Evolutionary conservation across 2,329 filamentous ascomycete species (phyloP).

Genomic region (Microcyclospora pomicola): DNA sequence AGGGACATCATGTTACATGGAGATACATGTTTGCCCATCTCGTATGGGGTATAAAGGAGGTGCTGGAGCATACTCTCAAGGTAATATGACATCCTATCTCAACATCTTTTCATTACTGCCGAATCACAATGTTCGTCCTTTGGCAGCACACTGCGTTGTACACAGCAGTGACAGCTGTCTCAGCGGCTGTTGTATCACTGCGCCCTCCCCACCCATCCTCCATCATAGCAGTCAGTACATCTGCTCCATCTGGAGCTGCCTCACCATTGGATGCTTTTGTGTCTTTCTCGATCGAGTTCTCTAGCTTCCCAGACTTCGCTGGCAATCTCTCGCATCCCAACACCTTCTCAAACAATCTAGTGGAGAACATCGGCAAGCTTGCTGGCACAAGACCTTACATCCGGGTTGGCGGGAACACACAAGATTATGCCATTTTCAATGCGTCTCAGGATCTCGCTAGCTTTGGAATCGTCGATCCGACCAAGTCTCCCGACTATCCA

Average conservation of each 20-base stretch:
- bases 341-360: slow-evolving; percentile 44
- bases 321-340: slow-evolving; percentile 44
- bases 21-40: no score
- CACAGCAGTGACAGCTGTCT: no score
- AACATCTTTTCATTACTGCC: no score
- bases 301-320: slow-evolving; percentile 40
- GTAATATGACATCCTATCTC: no score
- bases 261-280: slow-evolving; percentile 33
- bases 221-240: slow-evolving; percentile 1
- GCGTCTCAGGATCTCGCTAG: slow-evolving; percentile 36
- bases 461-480: slow-evolving; percentile 39
- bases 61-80: no score
- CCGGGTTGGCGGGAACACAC: slow-evolving; percentile 53
- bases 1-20: no score
- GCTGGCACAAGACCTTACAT: slow-evolving; percentile 46
- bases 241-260: slow-evolving; percentile 35
- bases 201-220: background rate
- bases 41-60: no score
- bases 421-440: slow-evolving; percentile 51
- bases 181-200: no score
- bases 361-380: slow-evolving; percentile 43
- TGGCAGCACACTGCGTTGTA: no score
- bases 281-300: slow-evolving; percentile 40
- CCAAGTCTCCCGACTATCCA: slow-evolving; percentile 44
- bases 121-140: no score